These are phyloP conservation scores for Pyrenophora graminea DNA, from an alignment of 2,329 filamentous ascomycete genomes.

Conservation along the genomic window DNA sequence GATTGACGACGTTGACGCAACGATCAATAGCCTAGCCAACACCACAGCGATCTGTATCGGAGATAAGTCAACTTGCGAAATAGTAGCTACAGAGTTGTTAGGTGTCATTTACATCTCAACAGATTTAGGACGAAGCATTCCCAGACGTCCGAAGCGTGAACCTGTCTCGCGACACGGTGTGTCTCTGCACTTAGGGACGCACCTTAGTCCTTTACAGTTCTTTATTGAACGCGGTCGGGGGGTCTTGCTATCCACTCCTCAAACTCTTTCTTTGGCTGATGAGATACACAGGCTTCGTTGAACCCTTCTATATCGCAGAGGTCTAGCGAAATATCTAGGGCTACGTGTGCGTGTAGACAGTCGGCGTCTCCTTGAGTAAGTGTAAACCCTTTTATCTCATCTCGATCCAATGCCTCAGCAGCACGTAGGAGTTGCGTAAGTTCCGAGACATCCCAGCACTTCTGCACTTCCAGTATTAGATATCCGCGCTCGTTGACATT, in stretches of 20 bases:
- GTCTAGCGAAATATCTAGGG: background rate
- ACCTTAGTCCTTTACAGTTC: no score
- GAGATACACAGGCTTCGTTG: background rate
- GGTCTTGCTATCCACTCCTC: constrained; percentile 6
- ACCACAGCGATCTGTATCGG: no score
- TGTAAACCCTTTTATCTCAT: constrained; percentile 8
- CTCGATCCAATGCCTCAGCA: background rate
- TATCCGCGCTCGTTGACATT: constrained; percentile 5
- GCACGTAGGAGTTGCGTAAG: background rate
- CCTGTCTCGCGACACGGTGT: no score
- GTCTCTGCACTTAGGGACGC: no score
- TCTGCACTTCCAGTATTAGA: constrained; percentile 4
- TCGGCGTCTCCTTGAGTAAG: background rate
- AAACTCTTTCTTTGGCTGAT: constrained; percentile 5
- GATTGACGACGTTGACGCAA: no score
- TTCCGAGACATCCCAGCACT: constrained; percentile 1
- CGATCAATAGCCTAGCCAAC: no score
- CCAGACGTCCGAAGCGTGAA: no score
- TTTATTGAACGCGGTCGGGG: constrained; percentile 3
- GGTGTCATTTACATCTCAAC: no score
- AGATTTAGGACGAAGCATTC: no score
- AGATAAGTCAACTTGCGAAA: no score
- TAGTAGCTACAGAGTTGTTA: no score
- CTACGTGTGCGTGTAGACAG: constrained; percentile 1
- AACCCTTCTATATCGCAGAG: background rate